Percentiles rank a stretch among this genome's conserved stretches.
These are phyloP conservation scores for Mycena vulgaris DNA, from an alignment of 768 basidiomycete species.

Conservation along the genomic window DNA sequence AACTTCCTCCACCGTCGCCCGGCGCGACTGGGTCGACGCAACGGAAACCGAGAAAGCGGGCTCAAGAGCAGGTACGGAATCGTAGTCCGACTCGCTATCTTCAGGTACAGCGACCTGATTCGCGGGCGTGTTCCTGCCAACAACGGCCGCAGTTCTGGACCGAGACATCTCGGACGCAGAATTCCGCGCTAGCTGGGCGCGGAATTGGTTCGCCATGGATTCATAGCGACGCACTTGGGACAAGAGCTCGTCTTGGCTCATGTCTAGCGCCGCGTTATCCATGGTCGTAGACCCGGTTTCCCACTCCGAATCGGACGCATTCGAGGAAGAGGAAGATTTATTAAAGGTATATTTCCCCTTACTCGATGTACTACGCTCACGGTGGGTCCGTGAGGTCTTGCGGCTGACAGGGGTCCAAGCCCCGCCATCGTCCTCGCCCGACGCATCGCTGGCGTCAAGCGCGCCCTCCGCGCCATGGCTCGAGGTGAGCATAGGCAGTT, in stretches of 20 bases:
- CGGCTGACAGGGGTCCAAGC: slow-evolving; percentile 10
- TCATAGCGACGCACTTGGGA: background rate
- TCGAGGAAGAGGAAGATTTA: background rate
- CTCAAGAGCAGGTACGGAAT: background rate
- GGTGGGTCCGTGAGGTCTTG: slow-evolving; percentile 6
- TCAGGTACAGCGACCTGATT: background rate
- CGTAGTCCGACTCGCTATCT: background rate
- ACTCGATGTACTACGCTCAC: slow-evolving; percentile 3
- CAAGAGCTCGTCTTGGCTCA: background rate
- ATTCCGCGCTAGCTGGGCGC: background rate
- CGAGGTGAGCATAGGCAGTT: too few relatives aligned
- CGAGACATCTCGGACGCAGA: background rate
- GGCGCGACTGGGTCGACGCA: background rate
- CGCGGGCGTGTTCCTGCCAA: background rate
- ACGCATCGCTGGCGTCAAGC: too few relatives aligned
- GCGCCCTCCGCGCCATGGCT: background rate
- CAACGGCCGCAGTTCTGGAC: background rate
- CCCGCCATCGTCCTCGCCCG: background rate
- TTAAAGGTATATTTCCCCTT: background rate
- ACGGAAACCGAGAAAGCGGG: background rate
- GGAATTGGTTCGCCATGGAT: background rate
- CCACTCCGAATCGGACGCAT: background rate
- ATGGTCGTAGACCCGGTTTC: background rate
- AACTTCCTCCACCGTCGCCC: background rate
- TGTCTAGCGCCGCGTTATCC: background rate